Conservation (phyloP, 148 eudicot species). For the Limonium bicolor region DNA sequence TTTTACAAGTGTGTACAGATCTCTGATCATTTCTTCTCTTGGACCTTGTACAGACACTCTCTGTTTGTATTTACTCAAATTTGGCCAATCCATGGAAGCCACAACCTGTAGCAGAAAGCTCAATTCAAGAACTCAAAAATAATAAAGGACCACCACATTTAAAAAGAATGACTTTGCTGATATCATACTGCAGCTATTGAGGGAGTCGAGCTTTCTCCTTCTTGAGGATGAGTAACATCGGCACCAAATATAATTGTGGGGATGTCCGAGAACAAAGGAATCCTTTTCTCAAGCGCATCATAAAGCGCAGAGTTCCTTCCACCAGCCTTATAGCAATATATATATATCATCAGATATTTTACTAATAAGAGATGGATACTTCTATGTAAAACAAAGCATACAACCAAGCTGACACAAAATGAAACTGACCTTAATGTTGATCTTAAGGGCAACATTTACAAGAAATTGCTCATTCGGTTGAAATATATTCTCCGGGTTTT, state of each 20-base stretch:
- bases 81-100: conserved; percentile 84
- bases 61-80: conserved; percentile 48
- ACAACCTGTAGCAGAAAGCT: conserved; percentile 32
- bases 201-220: conserved; percentile 75
- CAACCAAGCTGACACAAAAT: not conserved
- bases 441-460: conserved; percentile 64
- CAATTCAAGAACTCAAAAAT: not conserved
- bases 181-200: conserved; percentile 75
- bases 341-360: not conserved
- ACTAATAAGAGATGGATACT: too few relatives aligned
- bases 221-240: conserved; percentile 90
- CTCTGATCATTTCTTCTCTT: conserved; percentile 51
- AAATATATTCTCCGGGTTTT: conserved; percentile 27
- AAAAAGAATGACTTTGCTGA: not conserved
- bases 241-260: conserved; percentile 79
- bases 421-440: conserved; percentile 67
- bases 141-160: not conserved
- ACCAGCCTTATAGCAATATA: conserved; percentile 34
- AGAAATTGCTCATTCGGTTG: conserved; percentile 40
- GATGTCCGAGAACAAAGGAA: conserved; percentile 14
- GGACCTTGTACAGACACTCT: conserved; percentile 51
- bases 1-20: conserved; percentile 26
- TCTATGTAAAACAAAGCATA: too few relatives aligned
- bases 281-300: conserved; percentile 13
- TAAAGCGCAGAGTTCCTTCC: conserved; percentile 46